Base-by-base conservation (phyloP, 495 filamentous ascomycete genomes). In the Penicillium robsamsonii region DNA sequence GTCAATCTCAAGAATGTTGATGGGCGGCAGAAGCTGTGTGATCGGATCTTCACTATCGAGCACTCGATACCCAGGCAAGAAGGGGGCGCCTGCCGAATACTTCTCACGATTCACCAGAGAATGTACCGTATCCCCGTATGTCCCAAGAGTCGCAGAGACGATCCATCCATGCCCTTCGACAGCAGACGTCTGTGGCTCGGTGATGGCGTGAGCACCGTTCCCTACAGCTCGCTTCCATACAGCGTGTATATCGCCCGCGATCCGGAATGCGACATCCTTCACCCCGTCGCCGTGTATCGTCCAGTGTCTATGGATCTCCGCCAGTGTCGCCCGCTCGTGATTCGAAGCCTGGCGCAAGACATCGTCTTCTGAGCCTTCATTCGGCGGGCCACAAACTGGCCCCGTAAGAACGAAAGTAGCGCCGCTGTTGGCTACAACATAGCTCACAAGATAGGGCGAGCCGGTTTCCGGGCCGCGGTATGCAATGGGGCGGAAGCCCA, bases 51-150 rank as follows among this genome's bases (percentile, higher is more conserved):
- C 61, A 22, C 64, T 46, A 4, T 69, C 61, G 22, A 76, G 54
- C 2, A 70, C 33, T 41, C 78, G 75, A 74, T 84, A 95, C 4
- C 90, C 89, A 0, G 90, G 90, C 10, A 94, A 73, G 73, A 94
- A 93, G 10, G 78, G 68, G 25, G 61, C 61, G 5, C 35, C 33
- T 1, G 87, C 87, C 2, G 66, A 63, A 73, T 91, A 93, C 17
- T 48, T 3, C 20, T 65, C 58, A 6, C 87, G 83, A 37, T 87
- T 79, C 63, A 93, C 81, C 17, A 94, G 79, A 0, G 90, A 90
- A 68, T 94, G 90, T 7, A 86, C 88, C 5, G 90, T 93, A 64
- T 93, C 90, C 55, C 90, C 90, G 64, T 92, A 94, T 5, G 90
- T 90, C 59, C 79, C 74, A 57, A 95, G 84, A 10, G 84, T 83